Evolutionary conservation across 352 stramenopile species (phyloP).

Genomic region (Aphanomyces astaci): DNA sequence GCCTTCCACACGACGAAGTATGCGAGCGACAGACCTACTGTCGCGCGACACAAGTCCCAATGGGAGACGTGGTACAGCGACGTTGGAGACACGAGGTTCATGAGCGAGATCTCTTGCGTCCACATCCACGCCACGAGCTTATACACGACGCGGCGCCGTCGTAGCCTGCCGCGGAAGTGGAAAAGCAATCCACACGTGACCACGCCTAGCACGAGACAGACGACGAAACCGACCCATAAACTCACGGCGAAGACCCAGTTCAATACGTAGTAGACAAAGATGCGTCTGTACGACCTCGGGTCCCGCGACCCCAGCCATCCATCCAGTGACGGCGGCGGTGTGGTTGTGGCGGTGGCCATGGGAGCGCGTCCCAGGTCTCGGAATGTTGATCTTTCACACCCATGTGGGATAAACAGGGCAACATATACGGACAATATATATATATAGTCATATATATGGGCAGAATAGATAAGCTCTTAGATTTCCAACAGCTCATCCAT

Average conservation of each 20-base stretch:
- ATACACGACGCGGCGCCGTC: constrained; percentile 14
- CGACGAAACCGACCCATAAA: constrained; percentile 2
- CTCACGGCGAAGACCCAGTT: constrained; percentile 8
- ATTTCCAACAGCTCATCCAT: too few species aligned
- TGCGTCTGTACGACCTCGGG: constrained; percentile 10
- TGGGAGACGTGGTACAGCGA: constrained; percentile 6
- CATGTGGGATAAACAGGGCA: too few species aligned
- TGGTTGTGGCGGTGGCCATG: not conserved
- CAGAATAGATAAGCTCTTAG: too few species aligned
- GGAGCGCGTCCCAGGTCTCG: too few species aligned
- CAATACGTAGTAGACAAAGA: constrained; percentile 11
- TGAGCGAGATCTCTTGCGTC: constrained; percentile 8
- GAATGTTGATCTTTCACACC: not conserved
- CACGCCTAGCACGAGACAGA: not conserved
- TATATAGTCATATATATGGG: too few species aligned
- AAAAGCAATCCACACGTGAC: not conserved
- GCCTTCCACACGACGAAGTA: constrained; percentile 19
- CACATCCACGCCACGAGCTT: constrained; percentile 10
- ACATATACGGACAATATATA: too few species aligned
- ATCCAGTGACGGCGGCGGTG: not conserved
- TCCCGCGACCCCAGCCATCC: constrained; percentile 15
- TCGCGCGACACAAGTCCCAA: constrained; percentile 10
- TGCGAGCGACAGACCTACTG: not conserved
- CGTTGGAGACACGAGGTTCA: constrained; percentile 3
- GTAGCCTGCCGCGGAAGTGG: not conserved